Evolutionary conservation across 2,329 filamentous ascomycete genomes (phyloP).

Genomic region (Aspergillus sp.): DNA sequence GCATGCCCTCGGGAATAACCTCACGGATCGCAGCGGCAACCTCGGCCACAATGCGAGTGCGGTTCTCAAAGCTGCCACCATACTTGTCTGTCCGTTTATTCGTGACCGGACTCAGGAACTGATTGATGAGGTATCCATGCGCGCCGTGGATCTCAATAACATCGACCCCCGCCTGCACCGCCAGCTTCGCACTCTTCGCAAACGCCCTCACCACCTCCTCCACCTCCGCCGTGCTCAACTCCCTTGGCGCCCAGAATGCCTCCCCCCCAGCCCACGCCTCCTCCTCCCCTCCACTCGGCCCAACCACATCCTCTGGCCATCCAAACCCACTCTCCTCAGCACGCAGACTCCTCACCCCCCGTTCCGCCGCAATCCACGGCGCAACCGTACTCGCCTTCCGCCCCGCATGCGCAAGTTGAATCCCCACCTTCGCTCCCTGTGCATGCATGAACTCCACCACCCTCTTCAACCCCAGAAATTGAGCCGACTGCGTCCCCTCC

Average conservation of each 20-base stretch:
- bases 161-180: conserved; percentile 68
- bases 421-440: conserved; percentile 69
- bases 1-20: conserved; percentile 62
- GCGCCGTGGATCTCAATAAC: conserved; percentile 74
- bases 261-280: conserved; percentile 59
- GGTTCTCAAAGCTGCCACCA: conserved; percentile 54
- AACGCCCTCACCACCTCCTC: conserved; percentile 58
- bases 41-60: conserved; percentile 63
- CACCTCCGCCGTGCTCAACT: conserved; percentile 64
- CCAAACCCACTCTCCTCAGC: conserved; percentile 50
- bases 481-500: conserved; percentile 52
- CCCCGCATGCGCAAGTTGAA: conserved; percentile 80
- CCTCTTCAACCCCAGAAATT: conserved; percentile 63
- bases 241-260: conserved; percentile 57
- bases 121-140: conserved; percentile 70
- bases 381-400: conserved; percentile 54
- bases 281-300: conserved; percentile 36
- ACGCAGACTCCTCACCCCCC: conserved; percentile 14
- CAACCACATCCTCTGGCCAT: conserved; percentile 48
- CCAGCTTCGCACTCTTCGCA: conserved; percentile 51
- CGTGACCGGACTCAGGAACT: conserved; percentile 63
- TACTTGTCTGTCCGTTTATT: conserved; percentile 61
- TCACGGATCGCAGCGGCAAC: conserved; percentile 56
- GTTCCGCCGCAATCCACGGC: conserved; percentile 35
- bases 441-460: conserved; percentile 73